phyloP scores from a whole-genome alignment of 2,329 filamentous ascomycete species.

The Fusarium ramigenum region DNA sequence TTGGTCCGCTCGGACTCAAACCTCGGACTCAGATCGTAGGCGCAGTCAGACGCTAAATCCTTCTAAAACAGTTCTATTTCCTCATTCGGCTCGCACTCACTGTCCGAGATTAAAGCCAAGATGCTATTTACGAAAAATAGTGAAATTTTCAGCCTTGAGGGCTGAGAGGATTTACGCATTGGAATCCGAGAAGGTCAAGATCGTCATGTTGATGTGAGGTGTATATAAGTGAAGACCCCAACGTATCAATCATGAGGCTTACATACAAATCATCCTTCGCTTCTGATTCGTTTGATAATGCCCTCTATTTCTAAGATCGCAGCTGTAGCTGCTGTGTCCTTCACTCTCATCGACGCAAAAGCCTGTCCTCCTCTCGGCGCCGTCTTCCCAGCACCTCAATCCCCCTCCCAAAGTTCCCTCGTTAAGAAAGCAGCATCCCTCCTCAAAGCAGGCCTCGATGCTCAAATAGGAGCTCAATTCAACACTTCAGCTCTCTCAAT shows the following conservation, averaged over 20 bases:
- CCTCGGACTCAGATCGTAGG: constrained; percentile 22
- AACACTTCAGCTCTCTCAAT: constrained; percentile 51
- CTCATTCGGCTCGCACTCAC: constrained; percentile 10
- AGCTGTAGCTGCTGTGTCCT: constrained; percentile 15
- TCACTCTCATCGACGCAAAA: constrained; percentile 43
- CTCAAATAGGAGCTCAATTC: constrained; percentile 38
- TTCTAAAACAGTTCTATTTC: not conserved
- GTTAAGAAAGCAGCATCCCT: constrained; percentile 43
- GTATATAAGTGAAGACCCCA: constrained; percentile 26
- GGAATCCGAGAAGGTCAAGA: not conserved
- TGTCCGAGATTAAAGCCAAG: constrained; percentile 24
- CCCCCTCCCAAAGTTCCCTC: constrained; percentile 44
- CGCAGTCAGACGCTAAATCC: constrained; percentile 3
- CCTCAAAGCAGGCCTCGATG: constrained; percentile 41
- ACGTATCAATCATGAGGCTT: not conserved
- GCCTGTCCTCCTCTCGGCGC: constrained; percentile 55
- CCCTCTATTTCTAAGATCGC: constrained; percentile 30
- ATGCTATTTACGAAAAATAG: not conserved
- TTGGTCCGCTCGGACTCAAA: constrained; percentile 36
- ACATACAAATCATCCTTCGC: not conserved
- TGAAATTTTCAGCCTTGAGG: not conserved
- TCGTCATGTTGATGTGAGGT: not conserved
- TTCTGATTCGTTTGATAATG: not conserved
- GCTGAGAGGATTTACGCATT: not conserved
- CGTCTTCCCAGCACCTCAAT: constrained; percentile 51